These are phyloP conservation scores for Mucor racemosus DNA, from an alignment of 371 early-diverging fungal genomes.

Conservation along the genomic window DNA sequence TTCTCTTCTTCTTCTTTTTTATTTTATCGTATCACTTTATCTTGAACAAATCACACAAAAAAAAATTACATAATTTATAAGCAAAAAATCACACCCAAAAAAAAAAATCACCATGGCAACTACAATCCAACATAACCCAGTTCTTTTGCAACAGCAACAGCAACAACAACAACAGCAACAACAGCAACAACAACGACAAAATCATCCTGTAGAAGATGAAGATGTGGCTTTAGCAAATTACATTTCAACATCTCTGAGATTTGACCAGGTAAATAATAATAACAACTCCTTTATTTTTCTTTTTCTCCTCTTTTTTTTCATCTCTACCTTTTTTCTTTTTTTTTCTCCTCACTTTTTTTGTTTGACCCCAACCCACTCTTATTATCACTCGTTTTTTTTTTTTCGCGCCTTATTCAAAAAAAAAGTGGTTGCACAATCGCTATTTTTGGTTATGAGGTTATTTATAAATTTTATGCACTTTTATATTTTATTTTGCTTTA, in stretches of 20 bases:
- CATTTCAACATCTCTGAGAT: conserved; percentile 24
- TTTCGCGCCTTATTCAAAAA: conserved; percentile 16
- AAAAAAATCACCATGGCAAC: conserved; percentile 17
- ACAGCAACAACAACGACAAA: neutral
- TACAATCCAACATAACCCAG: conserved; percentile 23
- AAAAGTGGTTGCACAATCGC: conserved; percentile 22
- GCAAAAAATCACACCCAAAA: conserved; percentile 1
- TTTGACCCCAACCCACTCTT: conserved; percentile 7
- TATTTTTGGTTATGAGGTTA: conserved; percentile 31
- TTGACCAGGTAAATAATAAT: conserved; percentile 30
- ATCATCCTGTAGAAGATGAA: conserved; percentile 29
- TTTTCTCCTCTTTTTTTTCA: neutral
- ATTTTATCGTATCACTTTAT: neutral
- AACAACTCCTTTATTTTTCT: neutral
- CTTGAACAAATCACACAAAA: neutral
- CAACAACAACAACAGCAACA: conserved; percentile 1
- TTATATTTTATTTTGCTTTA: conserved; percentile 16
- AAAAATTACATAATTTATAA: neutral
- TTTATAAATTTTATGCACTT: conserved; percentile 35
- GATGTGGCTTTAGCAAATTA: conserved; percentile 33
- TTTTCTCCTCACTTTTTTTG: conserved; percentile 9
- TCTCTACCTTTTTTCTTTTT: neutral
- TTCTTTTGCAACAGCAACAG: conserved; percentile 16
- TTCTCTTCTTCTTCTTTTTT: neutral
- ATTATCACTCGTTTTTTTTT: conserved; percentile 8